Conservation (phyloP, 306 rosid species). For the Alnus rubra region DNA sequence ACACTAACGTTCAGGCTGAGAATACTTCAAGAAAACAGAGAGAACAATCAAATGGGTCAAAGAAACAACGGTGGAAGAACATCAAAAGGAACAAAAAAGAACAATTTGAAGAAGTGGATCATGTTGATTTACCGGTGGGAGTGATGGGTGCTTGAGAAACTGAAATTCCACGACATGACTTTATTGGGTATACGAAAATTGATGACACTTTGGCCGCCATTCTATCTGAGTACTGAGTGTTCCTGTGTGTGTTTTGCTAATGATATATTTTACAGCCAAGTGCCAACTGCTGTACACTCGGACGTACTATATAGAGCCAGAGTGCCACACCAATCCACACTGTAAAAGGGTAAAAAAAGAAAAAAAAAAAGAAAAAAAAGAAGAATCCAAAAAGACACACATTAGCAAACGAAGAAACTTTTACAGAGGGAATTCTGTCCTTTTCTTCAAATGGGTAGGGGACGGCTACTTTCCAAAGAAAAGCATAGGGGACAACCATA, state of each 20-base stretch:
- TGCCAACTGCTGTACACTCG: neutral
- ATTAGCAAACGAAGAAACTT: too few species aligned
- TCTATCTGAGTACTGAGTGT: neutral
- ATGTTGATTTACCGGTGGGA: constrained; percentile 49
- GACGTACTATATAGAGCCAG: too few species aligned
- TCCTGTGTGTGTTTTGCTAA: neutral
- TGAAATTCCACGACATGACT: constrained; percentile 90
- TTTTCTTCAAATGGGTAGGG: too few species aligned
- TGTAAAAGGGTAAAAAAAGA: too few species aligned
- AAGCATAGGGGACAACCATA: too few species aligned
- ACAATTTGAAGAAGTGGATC: neutral
- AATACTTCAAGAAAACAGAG: neutral
- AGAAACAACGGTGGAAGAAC: neutral
- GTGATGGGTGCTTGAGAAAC: constrained; percentile 67
- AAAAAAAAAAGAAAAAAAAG: too few species aligned
- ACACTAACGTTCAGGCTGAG: neutral
- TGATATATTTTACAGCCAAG: neutral
- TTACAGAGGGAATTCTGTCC: too few species aligned
- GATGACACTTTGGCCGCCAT: constrained; percentile 44
- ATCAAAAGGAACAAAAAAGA: neutral
- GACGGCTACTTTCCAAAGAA: too few species aligned
- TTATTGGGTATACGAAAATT: constrained; percentile 70
- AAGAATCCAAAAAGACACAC: too few species aligned
- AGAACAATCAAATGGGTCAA: constrained; percentile 6
- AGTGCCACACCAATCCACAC: too few species aligned